Percentiles rank a stretch among this genome's conserved stretches.
Conservation (phyloP, 257 asterid genomes). For the Agastache rugosa region DNA sequence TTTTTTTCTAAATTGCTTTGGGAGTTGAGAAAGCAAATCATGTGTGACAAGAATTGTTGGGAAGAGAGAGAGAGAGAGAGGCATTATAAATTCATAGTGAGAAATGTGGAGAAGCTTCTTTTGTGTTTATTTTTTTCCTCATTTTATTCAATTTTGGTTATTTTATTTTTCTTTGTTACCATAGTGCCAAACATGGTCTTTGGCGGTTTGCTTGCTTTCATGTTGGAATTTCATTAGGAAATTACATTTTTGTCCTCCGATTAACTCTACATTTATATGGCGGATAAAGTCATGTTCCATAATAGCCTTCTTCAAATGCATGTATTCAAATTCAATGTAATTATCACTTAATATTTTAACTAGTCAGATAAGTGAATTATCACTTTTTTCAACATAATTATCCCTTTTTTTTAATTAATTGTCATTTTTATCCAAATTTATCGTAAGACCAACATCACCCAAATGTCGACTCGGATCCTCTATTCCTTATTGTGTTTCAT, state of each 20-base stretch:
- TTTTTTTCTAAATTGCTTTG: constrained; percentile 36
- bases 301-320: not conserved
- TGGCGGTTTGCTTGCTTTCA: not conserved
- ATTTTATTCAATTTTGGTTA: not conserved
- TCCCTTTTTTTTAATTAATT: too few relatives aligned
- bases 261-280: not conserved
- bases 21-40: constrained; percentile 48
- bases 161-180: not conserved
- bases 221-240: not conserved
- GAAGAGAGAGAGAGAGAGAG: not conserved
- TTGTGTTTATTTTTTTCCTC: not conserved
- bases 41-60: constrained; percentile 29
- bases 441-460: too few relatives aligned
- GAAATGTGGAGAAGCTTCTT: constrained; percentile 33
- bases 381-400: too few relatives aligned
- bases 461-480: too few relatives aligned
- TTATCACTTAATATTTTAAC: not conserved
- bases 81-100: not conserved
- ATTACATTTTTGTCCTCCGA: not conserved
- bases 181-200: constrained; percentile 20
- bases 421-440: too few relatives aligned
- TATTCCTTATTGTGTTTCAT: too few relatives aligned
- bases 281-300: not conserved
- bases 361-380: too few relatives aligned
- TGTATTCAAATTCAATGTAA: not conserved